Evolutionary conservation across 257 asterid species (phyloP), one percentile per base, ranked within the genome.

Genomic region (Solanum neorickii): DNA sequence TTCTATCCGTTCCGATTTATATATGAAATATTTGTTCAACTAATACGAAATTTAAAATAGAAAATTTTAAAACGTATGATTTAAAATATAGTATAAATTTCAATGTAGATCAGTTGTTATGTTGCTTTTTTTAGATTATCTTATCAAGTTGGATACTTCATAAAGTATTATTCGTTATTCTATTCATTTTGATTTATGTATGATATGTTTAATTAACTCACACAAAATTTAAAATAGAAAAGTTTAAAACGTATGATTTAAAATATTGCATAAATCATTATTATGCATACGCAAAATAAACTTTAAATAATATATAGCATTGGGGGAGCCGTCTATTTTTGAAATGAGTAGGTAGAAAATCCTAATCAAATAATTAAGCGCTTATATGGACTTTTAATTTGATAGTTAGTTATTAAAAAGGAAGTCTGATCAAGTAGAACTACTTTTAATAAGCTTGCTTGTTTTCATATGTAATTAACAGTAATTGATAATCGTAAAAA

Each of bases 171-270:
- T 35, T 35, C 39, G 39, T 35, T 35, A 35, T 35, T 35, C 39
- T 35, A 35, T 35, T 1, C 39, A 6, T 35, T 68, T 68, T 3
- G 2, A 68, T 27, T 27, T 68, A 13, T 29, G 7, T 68, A 29
- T 3, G 20, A 27, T 8, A 27, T 27, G 4, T 27, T 12, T 65
- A n/a, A 65, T 65, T n/a, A 65, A 65, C 7, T n/a, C 12, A 65
- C 3, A 3, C 1, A 1, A 3, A 23, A 23, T 23, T 70, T 29
- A 0, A 8, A 12, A 12, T 2, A 13, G 0, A 14, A 15, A 29
- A 0, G 1, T 25, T 5, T 3, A 6, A 69, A 35, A 9, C 8
- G 4, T 33, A 9, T 72, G 2, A 18, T 72, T 0, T 16, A 18
- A 70, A 31, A 16, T 4, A 16, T 7, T 2, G 33, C 2, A 33